Evolutionary conservation across 345 rosid genomes (phyloP).

Genomic region (Populus simonii): DNA sequence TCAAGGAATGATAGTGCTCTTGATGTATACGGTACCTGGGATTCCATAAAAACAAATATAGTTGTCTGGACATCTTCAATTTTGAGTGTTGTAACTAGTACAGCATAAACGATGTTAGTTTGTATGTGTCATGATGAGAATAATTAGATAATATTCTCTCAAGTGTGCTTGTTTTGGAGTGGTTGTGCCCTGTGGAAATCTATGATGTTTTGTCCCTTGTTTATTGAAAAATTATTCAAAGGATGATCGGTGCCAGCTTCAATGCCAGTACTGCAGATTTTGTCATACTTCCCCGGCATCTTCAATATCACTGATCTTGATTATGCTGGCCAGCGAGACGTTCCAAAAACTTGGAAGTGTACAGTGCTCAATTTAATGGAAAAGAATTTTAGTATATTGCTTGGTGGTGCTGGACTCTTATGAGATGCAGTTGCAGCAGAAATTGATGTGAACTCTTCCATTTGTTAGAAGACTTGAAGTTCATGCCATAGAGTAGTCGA

Average conservation of each 20-base stretch:
- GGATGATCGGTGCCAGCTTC: background rate
- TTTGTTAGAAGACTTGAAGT: background rate
- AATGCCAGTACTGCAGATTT: background rate
- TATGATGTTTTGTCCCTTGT: background rate
- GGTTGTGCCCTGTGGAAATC: background rate
- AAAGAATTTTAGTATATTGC: background rate
- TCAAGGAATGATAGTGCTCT: conserved; percentile 7
- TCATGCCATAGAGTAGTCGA: background rate
- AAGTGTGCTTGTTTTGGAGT: background rate
- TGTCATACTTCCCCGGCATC: background rate
- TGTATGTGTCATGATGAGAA: conserved; percentile 3
- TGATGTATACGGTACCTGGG: conserved; percentile 10
- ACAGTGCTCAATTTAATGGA: background rate
- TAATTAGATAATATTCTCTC: background rate
- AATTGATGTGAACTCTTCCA: background rate
- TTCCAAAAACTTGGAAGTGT: background rate
- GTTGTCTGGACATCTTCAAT: conserved; percentile 12
- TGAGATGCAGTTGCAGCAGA: background rate
- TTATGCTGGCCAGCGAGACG: background rate
- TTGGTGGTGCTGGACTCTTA: background rate
- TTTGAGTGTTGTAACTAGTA: conserved; percentile 12
- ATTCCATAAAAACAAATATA: background rate
- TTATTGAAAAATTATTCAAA: background rate
- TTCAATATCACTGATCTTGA: background rate
- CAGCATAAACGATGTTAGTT: conserved; percentile 3